These are phyloP conservation scores for Eucalyptus tenuipes DNA, from an alignment of 345 rosid genomes.

Conservation along the genomic window DNA sequence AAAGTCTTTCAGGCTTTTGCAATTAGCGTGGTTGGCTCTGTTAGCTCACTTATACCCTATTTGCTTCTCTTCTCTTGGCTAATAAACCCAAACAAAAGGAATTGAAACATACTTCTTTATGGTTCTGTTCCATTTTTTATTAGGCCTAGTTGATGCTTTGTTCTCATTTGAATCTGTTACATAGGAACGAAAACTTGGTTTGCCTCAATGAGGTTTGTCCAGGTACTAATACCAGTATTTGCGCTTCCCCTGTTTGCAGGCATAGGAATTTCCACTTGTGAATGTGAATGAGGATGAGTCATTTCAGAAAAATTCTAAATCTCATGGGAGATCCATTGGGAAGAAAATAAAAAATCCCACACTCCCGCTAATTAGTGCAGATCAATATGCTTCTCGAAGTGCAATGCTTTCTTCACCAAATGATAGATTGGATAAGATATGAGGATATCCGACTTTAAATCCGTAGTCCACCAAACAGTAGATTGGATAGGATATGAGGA, in stretches of 20 bases:
- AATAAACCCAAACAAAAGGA: not conserved
- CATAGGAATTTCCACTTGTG: not conserved
- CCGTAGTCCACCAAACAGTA: no score
- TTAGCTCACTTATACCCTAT: not conserved
- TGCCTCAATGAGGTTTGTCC: not conserved
- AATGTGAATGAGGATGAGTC: not conserved
- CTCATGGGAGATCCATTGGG: not conserved
- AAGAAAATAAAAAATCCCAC: conserved; percentile 1
- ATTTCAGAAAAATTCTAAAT: not conserved
- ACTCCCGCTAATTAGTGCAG: conserved; percentile 35
- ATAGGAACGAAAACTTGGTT: not conserved
- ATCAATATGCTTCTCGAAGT: conserved; percentile 55
- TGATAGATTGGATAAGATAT: no score
- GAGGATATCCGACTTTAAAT: no score
- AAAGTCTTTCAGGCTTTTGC: not conserved
- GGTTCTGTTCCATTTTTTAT: not conserved
- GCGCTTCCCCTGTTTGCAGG: not conserved
- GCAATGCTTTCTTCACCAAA: conserved; percentile 58
- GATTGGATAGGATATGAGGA: no score
- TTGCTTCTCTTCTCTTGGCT: not conserved
- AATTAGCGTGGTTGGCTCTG: not conserved
- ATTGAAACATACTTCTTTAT: not conserved
- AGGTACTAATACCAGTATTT: not conserved
- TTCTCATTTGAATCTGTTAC: not conserved
- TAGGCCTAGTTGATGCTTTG: not conserved